Percentiles rank a stretch among this genome's conserved stretches.
These are phyloP conservation scores for Hymenoscyphus fructigenus DNA, from an alignment of 2,329 filamentous ascomycete genomes.

Conservation along the genomic window DNA sequence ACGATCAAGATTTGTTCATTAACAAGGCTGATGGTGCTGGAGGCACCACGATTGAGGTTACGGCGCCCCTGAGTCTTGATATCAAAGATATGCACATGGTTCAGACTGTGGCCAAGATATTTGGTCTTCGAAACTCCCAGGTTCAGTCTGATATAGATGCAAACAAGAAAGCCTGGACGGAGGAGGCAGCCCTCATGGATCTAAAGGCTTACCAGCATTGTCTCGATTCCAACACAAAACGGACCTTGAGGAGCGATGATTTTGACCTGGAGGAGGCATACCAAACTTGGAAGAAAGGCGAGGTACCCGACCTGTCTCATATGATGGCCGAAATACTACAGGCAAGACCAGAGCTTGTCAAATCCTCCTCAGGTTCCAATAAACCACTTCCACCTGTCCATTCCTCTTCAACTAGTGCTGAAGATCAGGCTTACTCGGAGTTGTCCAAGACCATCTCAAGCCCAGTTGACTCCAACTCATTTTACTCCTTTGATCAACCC, in stretches of 20 bases:
- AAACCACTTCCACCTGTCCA: conserved; percentile 60
- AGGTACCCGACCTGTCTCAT: conserved; percentile 81
- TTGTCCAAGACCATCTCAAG: conserved; percentile 52
- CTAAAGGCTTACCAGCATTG: conserved; percentile 92
- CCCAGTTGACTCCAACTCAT: conserved; percentile 40
- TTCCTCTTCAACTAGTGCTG: conserved; percentile 40
- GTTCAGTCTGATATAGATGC: conserved; percentile 86
- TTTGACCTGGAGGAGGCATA: conserved; percentile 90
- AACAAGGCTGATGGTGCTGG: conserved; percentile 56
- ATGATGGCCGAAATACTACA: conserved; percentile 92
- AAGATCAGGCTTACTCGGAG: conserved; percentile 51
- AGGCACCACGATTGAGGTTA: conserved; percentile 73
- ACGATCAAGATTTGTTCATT: conserved; percentile 83
- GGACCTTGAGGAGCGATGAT: conserved; percentile 77
- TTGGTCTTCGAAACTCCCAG: conserved; percentile 74
- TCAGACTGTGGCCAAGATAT: conserved; percentile 81
- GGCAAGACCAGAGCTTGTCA: conserved; percentile 80
- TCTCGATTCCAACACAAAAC: conserved; percentile 73
- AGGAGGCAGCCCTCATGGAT: conserved; percentile 85
- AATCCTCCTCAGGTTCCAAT: conserved; percentile 49
- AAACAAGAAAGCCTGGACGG: conserved; percentile 80
- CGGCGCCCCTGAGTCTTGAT: conserved; percentile 82
- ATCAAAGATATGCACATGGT: conserved; percentile 97
- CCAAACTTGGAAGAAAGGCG: conserved; percentile 86
- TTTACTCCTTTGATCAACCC: conserved; percentile 42